A percentile compares a stretch with the other conserved stretches of the same genome.
These are phyloP conservation scores for Talaromyces sp. DNA, from an alignment of 2,329 filamentous ascomycete genomes.

Conservation along the genomic window DNA sequence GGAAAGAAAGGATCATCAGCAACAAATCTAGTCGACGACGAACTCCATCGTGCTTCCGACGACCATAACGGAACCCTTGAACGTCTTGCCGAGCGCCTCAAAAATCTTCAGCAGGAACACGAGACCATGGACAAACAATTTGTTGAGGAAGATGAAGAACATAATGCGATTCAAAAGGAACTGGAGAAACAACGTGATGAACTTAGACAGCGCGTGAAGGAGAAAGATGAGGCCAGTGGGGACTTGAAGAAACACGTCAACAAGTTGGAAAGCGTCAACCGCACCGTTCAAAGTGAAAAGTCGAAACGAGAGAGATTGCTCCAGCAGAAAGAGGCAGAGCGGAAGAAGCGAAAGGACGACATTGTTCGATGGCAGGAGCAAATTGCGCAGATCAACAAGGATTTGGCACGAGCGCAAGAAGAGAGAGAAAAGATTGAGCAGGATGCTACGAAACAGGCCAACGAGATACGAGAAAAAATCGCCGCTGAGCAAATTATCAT, in stretches of 20 bases:
- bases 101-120: slow-evolving; percentile 75
- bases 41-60: slow-evolving; percentile 38
- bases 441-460: slow-evolving; percentile 37
- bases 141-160: slow-evolving; percentile 64
- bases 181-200: slow-evolving; percentile 74
- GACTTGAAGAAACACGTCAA: slow-evolving; percentile 79
- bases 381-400: slow-evolving; percentile 49
- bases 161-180: slow-evolving; percentile 61
- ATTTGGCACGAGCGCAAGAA: slow-evolving; percentile 44
- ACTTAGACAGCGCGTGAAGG: slow-evolving; percentile 71
- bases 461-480: slow-evolving; percentile 44
- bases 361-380: slow-evolving; percentile 57
- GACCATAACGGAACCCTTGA: slow-evolving; percentile 66
- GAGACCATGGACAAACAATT: slow-evolving; percentile 72
- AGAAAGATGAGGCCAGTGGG: slow-evolving; percentile 86
- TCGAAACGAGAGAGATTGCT: slow-evolving; percentile 67
- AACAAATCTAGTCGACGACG: slow-evolving; percentile 46
- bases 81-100: slow-evolving; percentile 75
- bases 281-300: slow-evolving; percentile 72
- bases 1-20: slow-evolving; percentile 74
- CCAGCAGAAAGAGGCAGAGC: slow-evolving; percentile 58
- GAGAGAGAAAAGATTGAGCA: slow-evolving; percentile 43
- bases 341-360: slow-evolving; percentile 59
- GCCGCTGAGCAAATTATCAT: slow-evolving; percentile 47
- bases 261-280: slow-evolving; percentile 74